A percentile compares a stretch with the other conserved stretches of the same genome.
phyloP scores from a whole-genome alignment of 2,329 filamentous ascomycete species.

The Calonectria honghensis region DNA sequence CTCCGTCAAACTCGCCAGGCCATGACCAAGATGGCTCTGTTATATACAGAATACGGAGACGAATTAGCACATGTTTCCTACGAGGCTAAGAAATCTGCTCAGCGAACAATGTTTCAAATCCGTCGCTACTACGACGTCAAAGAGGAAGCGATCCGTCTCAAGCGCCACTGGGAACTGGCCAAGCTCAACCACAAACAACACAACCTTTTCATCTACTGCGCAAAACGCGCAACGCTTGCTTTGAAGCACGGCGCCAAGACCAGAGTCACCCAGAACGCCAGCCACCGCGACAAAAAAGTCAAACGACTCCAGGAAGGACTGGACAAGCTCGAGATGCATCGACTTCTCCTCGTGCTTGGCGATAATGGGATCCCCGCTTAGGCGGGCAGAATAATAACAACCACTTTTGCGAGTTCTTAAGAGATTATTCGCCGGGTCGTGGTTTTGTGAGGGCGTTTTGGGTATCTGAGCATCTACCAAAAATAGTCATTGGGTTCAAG shows the following conservation, averaged over 20 bases:
- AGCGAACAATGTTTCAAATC: not conserved
- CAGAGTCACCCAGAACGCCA: not conserved
- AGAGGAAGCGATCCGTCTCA: constrained; percentile 39
- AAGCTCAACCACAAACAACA: not conserved
- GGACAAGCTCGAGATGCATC: constrained; percentile 37
- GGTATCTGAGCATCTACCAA: not conserved
- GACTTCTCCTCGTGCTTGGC: constrained; percentile 16
- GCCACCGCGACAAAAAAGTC: not conserved
- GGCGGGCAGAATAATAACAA: not conserved
- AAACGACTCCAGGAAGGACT: constrained; percentile 34
- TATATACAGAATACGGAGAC: not conserved
- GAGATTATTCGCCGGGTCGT: not conserved
- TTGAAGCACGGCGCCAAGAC: not conserved
- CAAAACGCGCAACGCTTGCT: not conserved
- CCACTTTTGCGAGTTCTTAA: not conserved
- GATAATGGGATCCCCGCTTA: not conserved
- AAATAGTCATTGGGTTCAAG: no score
- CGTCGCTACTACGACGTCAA: constrained; percentile 35
- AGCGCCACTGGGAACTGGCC: constrained; percentile 27
- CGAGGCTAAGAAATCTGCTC: not conserved
- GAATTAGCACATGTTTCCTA: not conserved
- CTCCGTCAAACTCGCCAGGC: constrained; percentile 1
- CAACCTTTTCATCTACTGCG: not conserved
- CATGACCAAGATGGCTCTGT: constrained; percentile 18
- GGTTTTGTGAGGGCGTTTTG: constrained; percentile 6